These are phyloP conservation scores for Aspergillus ostianus DNA, from an alignment of 495 filamentous ascomycete genomes.

Conservation along the genomic window DNA sequence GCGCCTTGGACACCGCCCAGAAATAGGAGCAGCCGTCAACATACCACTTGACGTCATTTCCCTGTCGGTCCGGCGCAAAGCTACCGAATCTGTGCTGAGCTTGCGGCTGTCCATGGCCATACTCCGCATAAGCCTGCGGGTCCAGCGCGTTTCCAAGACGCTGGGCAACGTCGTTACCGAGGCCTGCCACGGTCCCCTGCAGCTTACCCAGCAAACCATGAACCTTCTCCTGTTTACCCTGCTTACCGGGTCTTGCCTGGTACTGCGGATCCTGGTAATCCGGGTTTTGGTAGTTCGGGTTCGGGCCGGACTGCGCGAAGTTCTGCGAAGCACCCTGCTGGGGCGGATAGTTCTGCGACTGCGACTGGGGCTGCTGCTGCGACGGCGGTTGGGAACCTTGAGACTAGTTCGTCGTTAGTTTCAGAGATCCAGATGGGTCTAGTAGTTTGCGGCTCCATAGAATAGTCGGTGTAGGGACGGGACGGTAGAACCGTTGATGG, in stretches of 20 bases:
- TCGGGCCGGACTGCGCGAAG: conserved; percentile 7
- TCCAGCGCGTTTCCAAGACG: conserved; percentile 49
- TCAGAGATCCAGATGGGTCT: neutral
- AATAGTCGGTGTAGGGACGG: neutral
- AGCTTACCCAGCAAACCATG: conserved; percentile 56
- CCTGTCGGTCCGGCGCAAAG: conserved; percentile 68
- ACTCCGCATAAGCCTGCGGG: conserved; percentile 49
- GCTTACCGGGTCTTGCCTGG: conserved; percentile 36
- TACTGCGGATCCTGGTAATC: conserved; percentile 21
- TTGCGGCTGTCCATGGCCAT: conserved; percentile 41
- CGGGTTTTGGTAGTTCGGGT: conserved; percentile 18
- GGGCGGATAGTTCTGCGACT: neutral
- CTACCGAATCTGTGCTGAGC: conserved; percentile 72
- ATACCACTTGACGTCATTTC: conserved; percentile 82
- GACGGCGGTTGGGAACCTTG: conserved; percentile 20
- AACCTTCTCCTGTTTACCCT: conserved; percentile 46
- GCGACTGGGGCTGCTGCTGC: conserved; percentile 2
- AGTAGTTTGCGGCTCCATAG: neutral
- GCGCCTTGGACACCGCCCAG: conserved; percentile 79
- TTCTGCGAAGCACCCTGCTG: conserved; percentile 9
- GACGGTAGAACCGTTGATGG: neutral
- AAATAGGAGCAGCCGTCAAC: conserved; percentile 93
- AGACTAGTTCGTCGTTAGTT: neutral
- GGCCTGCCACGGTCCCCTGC: conserved; percentile 50
- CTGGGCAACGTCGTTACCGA: conserved; percentile 51